Evolutionary conservation across 371 early-diverging fungal genomes (phyloP).

Genomic region (Smittium culicis): DNA sequence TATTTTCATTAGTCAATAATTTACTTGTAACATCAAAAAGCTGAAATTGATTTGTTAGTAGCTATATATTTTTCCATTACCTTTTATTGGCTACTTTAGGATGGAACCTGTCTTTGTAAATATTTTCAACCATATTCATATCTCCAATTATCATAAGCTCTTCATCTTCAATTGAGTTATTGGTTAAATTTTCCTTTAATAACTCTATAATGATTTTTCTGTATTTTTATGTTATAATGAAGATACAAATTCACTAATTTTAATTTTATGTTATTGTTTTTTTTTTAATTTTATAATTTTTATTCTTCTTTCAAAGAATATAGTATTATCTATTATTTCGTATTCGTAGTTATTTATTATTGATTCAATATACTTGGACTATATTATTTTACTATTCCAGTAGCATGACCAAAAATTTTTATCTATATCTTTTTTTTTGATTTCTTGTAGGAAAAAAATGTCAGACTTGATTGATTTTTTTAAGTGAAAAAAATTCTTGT

Average conservation of each 20-base stretch:
- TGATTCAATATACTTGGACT: neutral
- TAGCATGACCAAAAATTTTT: neutral
- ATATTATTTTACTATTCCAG: neutral
- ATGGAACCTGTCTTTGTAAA: slow-evolving; percentile 2
- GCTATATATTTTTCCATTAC: neutral
- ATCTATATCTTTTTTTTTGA: slow-evolving; percentile 5
- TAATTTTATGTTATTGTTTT: neutral
- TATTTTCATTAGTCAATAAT: neutral
- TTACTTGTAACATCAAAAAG: neutral
- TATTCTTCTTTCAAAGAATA: slow-evolving; percentile 6
- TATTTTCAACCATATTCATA: slow-evolving; percentile 6
- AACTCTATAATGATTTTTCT: slow-evolving; percentile 1
- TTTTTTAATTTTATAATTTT: neutral
- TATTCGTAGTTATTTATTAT: neutral
- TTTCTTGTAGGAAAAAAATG: slow-evolving; percentile 10
- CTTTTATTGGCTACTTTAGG: neutral
- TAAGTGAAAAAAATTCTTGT: too few relatives aligned
- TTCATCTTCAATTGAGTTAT: neutral
- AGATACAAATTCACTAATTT: slow-evolving; percentile 5
- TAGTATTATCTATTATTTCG: neutral
- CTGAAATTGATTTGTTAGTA: too few relatives aligned
- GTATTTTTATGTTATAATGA: neutral
- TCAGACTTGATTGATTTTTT: too few relatives aligned
- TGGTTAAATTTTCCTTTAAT: neutral
- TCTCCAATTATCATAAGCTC: slow-evolving; percentile 3